phyloP scores from a whole-genome alignment of 345 rosid species.

The Linum lewisii region DNA sequence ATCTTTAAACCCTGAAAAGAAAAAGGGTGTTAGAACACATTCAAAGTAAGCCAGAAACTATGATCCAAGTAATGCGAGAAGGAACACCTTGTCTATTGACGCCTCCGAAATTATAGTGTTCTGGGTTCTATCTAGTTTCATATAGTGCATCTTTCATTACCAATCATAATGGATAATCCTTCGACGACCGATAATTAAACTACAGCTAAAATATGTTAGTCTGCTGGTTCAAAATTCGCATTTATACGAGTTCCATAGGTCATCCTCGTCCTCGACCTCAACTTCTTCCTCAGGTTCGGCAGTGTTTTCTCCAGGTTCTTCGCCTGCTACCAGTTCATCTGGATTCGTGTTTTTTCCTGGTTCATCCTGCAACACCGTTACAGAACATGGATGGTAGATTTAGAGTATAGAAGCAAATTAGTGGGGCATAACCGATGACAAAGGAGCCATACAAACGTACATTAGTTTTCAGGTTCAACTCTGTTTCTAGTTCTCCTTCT shows the following conservation, averaged over 20 bases:
- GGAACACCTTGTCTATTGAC: too few species aligned
- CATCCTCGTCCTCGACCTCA: constrained; percentile 12
- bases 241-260: constrained; percentile 23
- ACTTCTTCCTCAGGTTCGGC: constrained; percentile 28
- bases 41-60: too few species aligned
- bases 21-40: too few species aligned
- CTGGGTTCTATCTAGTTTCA: too few species aligned
- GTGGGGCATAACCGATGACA: background rate
- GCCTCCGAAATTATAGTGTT: too few species aligned
- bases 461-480: constrained; percentile 23
- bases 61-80: too few species aligned
- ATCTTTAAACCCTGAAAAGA: too few species aligned
- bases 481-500: constrained; percentile 29
- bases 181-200: too few species aligned
- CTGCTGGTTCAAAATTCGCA: constrained; percentile 11
- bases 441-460: constrained; percentile 21
- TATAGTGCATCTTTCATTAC: too few species aligned
- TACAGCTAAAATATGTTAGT: background rate
- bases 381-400: background rate
- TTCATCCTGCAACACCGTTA: constrained; percentile 30
- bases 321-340: constrained; percentile 15
- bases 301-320: constrained; percentile 16
- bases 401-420: background rate
- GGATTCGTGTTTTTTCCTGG: constrained; percentile 20
- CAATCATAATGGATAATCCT: too few species aligned